Evolutionary conservation across 768 basidiomycete genomes (phyloP), one percentile per base, ranked within the genome.

Genomic region (Baorangia bicolor): DNA sequence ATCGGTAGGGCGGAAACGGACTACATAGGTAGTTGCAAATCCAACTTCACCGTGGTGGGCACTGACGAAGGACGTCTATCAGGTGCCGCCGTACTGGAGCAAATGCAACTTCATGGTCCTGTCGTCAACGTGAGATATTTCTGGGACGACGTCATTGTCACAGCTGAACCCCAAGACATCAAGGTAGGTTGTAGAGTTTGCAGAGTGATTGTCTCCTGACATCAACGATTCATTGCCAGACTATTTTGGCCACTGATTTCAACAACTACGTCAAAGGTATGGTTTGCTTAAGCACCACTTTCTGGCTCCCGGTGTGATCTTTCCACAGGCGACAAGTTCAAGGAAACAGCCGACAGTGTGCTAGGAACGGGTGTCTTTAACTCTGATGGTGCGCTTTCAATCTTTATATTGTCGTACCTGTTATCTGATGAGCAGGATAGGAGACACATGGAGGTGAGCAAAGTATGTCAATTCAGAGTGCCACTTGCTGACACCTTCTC

Each of bases 371-470:
- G 84, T 7, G 77, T 85, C 7, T 84, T 85, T 67, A 84, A 81
- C 57, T 76, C 79, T 3, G 80, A 82, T 61, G 79, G 80, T 76
- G 51, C 49, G 69, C 14, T 16, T 9, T 25, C 23, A 12, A 20
- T 21, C 2, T 16, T 39, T 16, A 18, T 53, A 18, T 4, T 46
- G 6, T 49, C 5, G 18, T 14, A 30, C 14, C 51, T 31, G 20
- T 4, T 42, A 11, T 34, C 52, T 57, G 31, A 69, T 30, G 28
- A 27, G 34, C 25, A 40, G 27, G 10, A 28, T 46, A 85, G 85
- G 85, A n/a, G 83, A 86, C 1, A 76, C 81, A 69, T 89, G 88
- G 88, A 89, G 84, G 84, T 86, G 61, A 57, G 78, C 25, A 43
- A 28, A 25, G 37, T 20, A 10, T 27, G 7, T 27, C 20, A 14